Conservation (phyloP, 2,329 filamentous ascomycete species). For the Penicillium sumatraense region DNA sequence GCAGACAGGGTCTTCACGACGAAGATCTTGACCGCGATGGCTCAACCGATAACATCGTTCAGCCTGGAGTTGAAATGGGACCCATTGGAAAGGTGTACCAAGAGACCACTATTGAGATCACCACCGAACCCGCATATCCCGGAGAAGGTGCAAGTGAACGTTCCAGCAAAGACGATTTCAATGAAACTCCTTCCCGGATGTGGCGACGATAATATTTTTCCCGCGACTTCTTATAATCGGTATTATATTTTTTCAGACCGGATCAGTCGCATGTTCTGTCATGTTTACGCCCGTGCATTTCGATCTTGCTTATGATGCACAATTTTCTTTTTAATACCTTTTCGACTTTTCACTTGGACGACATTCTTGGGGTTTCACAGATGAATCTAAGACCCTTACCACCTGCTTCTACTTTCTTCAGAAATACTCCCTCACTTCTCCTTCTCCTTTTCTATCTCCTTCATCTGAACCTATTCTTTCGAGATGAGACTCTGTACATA, state of each 20-base stretch:
- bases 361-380: neutral
- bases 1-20: conserved; percentile 19
- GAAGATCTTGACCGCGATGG: conserved; percentile 46
- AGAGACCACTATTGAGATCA: conserved; percentile 50
- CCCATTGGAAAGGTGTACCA: conserved; percentile 48
- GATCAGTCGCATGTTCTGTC: neutral
- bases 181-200: conserved; percentile 20
- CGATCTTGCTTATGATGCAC: neutral
- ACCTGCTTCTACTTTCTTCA: neutral
- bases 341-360: neutral
- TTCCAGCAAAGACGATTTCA: conserved; percentile 34
- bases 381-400: neutral
- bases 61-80: conserved; percentile 34
- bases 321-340: neutral
- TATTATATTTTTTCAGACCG: conserved; percentile 2
- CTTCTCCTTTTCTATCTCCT: conserved; percentile 1
- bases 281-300: conserved; percentile 4
- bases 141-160: conserved; percentile 28
- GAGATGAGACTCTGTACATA: conserved; percentile 22
- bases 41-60: conserved; percentile 51
- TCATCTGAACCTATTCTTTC: neutral
- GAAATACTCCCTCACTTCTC: neutral
- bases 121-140: conserved; percentile 39
- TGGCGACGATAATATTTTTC: conserved; percentile 30
- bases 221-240: neutral